Evolutionary conservation across 495 filamentous ascomycete genomes (phyloP).

Genomic region (Aspergillus nanangensis): DNA sequence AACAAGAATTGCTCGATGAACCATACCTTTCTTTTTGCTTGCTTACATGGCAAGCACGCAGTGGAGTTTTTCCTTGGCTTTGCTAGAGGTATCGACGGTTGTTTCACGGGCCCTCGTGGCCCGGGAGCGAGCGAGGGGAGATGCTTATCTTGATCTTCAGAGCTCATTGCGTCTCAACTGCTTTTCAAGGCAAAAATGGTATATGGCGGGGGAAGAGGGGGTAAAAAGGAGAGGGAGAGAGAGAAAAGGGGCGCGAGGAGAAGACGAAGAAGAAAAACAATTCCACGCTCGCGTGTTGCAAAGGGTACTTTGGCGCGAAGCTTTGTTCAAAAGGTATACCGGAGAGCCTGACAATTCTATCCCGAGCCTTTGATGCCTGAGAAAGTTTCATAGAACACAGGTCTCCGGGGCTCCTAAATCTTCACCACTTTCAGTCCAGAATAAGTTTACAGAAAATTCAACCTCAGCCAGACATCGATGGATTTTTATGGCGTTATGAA

Average conservation of each 20-base stretch:
- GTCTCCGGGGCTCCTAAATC: too few species aligned
- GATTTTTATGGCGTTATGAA: too few species aligned
- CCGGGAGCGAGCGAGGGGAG: constrained; percentile 32
- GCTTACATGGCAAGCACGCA: constrained; percentile 37
- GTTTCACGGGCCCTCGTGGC: constrained; percentile 19
- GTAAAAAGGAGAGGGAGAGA: background rate
- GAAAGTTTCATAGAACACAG: too few species aligned
- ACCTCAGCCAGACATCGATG: too few species aligned
- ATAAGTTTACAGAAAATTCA: too few species aligned
- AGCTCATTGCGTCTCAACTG: constrained; percentile 15
- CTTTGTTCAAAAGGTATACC: too few species aligned
- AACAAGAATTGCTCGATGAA: background rate
- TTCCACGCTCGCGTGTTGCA: too few species aligned
- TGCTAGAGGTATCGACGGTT: constrained; percentile 14
- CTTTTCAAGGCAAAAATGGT: background rate
- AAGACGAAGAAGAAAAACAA: background rate
- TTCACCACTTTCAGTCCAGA: too few species aligned
- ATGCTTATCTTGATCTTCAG: constrained; percentile 18
- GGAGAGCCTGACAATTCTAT: too few species aligned
- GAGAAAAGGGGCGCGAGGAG: background rate
- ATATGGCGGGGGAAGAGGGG: background rate
- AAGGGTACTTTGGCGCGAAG: too few species aligned
- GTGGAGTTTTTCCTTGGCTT: constrained; percentile 39
- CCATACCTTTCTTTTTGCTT: constrained; percentile 38
- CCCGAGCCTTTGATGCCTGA: too few species aligned